Evolutionary conservation across 192 early-diverging fungal genomes (phyloP), one percentile per base, ranked within the genome.

Genomic region (Entophlyctis luteolus): DNA sequence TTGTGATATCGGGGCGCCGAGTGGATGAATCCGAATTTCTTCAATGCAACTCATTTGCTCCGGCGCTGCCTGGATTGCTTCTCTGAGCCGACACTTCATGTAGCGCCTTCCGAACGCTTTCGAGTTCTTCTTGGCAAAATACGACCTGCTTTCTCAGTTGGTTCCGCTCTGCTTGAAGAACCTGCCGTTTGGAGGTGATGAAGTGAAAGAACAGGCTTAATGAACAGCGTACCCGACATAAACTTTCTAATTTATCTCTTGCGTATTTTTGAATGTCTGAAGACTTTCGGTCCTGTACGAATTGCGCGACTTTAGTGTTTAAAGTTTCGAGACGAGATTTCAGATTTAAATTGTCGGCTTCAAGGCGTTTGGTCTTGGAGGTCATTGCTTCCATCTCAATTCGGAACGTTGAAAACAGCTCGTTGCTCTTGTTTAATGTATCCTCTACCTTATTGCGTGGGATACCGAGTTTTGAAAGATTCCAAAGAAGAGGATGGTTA

Each of bases 361-460:
- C 86, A 27, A 87, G 77, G 22, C 74, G 76, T 45, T 73, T 69
- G 3, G 82, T 82, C 29, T 86, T 86, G 58, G 79, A 81, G 12
- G 84, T 80, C 86, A 87, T 87, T 52, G 80, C 47, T 56, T 87
- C 86, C 81, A 87, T 86, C 68, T 87, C 84, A 53, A 77, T 83
- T 32, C 84, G 80, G 56, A 86, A 87, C 34, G 77, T 80, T 20
- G 78, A 69, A 72, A 87, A 87, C 35, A 87, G 62, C 28, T 86
- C 79, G 53, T 87, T 86, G 60, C 78, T 81, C 55, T 85, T 84
- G 65, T 83, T 84, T 36, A 87, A 67, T 8, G 86, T 86, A 54
- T 87, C 86, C 62, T 87, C 86, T 3, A 86, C 85, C 62, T 81
- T 70, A 2, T 16, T n/a, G 12, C 29, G 23, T 48, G 18, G 5